Percentiles rank a stretch among this genome's conserved stretches.
These are phyloP conservation scores for Fusarium sp. DNA, from an alignment of 2,329 filamentous ascomycete species.

Conservation along the genomic window DNA sequence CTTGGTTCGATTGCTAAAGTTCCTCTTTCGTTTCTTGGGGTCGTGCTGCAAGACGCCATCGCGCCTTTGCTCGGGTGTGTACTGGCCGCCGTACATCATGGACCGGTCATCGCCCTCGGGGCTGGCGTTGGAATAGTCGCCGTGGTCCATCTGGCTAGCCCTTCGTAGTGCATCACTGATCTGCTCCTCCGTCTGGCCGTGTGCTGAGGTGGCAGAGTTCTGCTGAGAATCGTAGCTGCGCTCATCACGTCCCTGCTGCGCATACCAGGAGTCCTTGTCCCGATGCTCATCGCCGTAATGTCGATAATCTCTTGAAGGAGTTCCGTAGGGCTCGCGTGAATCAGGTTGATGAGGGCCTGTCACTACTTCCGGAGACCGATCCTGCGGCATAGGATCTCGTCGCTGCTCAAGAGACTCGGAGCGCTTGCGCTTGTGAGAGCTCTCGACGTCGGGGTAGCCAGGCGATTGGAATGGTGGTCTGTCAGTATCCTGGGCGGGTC, in stretches of 20 bases:
- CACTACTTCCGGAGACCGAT: slow-evolving; percentile 51
- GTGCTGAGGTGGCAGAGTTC: slow-evolving; percentile 58
- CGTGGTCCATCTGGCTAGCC: slow-evolving; percentile 60
- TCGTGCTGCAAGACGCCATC: slow-evolving; percentile 67
- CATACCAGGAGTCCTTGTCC: slow-evolving; percentile 64
- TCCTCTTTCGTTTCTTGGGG: slow-evolving; percentile 78
- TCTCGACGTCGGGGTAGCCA: slow-evolving; percentile 59
- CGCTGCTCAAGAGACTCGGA: slow-evolving; percentile 70
- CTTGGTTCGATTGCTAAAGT: slow-evolving; percentile 96
- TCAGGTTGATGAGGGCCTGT: slow-evolving; percentile 49
- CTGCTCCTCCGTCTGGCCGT: slow-evolving; percentile 64
- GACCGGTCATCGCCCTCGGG: slow-evolving; percentile 65
- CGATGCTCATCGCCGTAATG: slow-evolving; percentile 59
- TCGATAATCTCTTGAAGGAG: slow-evolving; percentile 59
- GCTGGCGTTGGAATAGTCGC: slow-evolving; percentile 65
- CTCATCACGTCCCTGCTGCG: slow-evolving; percentile 60
- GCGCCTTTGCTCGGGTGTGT: slow-evolving; percentile 61
- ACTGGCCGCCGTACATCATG: slow-evolving; percentile 57
- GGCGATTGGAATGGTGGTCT: slow-evolving; percentile 55
- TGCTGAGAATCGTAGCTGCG: slow-evolving; percentile 61
- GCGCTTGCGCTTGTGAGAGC: slow-evolving; percentile 75
- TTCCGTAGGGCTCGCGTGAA: slow-evolving; percentile 57
- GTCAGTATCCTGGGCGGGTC: slow-evolving; percentile 56
- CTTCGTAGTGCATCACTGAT: slow-evolving; percentile 58
- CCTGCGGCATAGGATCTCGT: slow-evolving; percentile 51